Evolutionary conservation across 306 rosid species (phyloP), one percentile per base, ranked within the genome.

Genomic region (Betula pendula): DNA sequence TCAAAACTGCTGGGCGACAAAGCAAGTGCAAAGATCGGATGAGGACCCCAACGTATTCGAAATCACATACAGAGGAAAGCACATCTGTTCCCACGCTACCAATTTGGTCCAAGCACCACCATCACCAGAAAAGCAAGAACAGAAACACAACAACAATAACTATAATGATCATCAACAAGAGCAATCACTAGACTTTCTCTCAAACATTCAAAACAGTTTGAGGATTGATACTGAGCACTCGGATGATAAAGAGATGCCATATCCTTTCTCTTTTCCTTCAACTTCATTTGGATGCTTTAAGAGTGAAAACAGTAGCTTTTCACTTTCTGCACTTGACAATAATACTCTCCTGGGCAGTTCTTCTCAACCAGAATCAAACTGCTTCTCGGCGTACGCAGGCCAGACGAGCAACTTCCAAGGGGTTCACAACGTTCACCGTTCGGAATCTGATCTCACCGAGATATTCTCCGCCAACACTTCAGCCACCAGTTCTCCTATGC

Each of bases 21-120:
- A 96, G 88, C 99, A 92, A 81, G 96, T 96, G 73, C 99, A 96
- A 80, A 91, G 98, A 88, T 86, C 97, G 71, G 99, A 92, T 72
- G 96, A 89, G 59, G 91, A 96, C 63, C 96, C 93, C 17, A 80
- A 53, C 6, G 66, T 91, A 44, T 96, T 96, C 27, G 97, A 92
- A 59, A 85, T 96, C 84, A 96, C 97, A 10, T 93, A 93, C 77
- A 49, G 87, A 51, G 98, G 96, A 81, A 88, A 68, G 75, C 98
- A 93, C 71, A 84, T 90, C 49, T 96, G 99, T 82, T 89, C 93
- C 67, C 90, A 87, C 73, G 89, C 85, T 52, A 80, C 70, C 77
- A 75, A 72, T 67, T 70, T 74, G n/a, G 79, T 82, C 81, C 83
- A 49, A 72, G 74, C 87, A 42, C 88, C 90, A 22, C 70, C 79